phyloP scores from a whole-genome alignment of 2,329 filamentous ascomycete species.

The Xylariaceae sp. region DNA sequence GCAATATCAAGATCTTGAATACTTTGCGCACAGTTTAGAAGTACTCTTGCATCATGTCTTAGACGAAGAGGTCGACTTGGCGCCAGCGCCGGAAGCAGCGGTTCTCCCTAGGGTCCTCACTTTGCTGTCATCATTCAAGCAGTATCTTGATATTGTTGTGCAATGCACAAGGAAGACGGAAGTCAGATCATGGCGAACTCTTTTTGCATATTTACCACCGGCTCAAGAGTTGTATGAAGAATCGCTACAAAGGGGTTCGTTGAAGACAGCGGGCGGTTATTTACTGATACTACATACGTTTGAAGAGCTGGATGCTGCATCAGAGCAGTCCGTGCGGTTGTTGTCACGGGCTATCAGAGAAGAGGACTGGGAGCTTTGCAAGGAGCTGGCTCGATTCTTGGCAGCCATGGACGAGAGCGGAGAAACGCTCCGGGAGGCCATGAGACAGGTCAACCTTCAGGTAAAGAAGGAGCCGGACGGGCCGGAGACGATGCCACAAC shows the following conservation, averaged over 20 bases:
- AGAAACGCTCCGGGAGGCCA: constrained; percentile 66
- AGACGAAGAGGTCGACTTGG: constrained; percentile 83
- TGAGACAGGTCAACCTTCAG: constrained; percentile 54
- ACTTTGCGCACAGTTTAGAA: constrained; percentile 90
- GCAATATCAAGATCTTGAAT: constrained; percentile 80
- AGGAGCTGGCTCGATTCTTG: constrained; percentile 89
- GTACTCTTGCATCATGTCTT: constrained; percentile 87
- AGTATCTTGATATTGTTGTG: constrained; percentile 91
- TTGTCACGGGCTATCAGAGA: constrained; percentile 76
- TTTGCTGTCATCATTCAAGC: constrained; percentile 65
- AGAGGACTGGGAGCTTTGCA: constrained; percentile 92
- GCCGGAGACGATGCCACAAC: constrained; percentile 30
- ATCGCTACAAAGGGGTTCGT: constrained; percentile 72
- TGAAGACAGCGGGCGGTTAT: constrained; percentile 95
- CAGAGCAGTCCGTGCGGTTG: constrained; percentile 74
- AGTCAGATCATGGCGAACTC: constrained; percentile 85
- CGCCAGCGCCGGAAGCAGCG: constrained; percentile 57
- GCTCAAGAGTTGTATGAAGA: constrained; percentile 92
- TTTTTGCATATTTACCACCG: constrained; percentile 87
- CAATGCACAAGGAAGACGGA: constrained; percentile 98
- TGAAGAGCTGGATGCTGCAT: constrained; percentile 62
- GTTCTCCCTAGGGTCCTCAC: constrained; percentile 60
- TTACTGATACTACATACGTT: constrained; percentile 88
- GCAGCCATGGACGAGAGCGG: constrained; percentile 87
- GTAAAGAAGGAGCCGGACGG: constrained; percentile 33